A percentile compares a stretch with the other conserved stretches of the same genome.
Evolutionary conservation across 2,329 filamentous ascomycete species (phyloP).

Genomic region (Triangularia verruculosa): DNA sequence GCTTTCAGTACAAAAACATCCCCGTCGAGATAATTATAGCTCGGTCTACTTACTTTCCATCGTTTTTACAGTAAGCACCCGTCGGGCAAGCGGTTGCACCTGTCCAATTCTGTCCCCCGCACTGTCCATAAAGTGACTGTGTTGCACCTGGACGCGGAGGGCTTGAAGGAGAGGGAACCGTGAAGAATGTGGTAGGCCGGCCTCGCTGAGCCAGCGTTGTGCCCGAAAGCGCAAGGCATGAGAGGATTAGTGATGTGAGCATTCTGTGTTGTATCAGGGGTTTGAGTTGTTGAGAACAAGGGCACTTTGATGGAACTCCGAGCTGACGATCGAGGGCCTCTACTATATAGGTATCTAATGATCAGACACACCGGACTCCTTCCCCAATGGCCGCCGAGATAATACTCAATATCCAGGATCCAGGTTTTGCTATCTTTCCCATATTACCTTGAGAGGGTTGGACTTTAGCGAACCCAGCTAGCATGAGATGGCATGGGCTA

Average conservation of each 20-base stretch:
- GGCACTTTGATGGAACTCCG: neutral
- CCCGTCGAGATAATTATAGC: neutral
- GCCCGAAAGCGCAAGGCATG: conserved; percentile 14
- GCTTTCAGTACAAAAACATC: neutral
- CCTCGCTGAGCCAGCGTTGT: conserved; percentile 17
- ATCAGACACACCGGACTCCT: neutral
- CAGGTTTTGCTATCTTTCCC: conserved; percentile 22
- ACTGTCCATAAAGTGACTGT: conserved; percentile 11
- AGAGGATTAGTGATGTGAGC: conserved; percentile 19
- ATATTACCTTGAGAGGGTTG: conserved; percentile 19
- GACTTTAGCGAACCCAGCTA: neutral
- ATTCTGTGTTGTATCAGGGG: conserved; percentile 7
- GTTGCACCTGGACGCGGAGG: neutral
- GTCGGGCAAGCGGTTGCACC: conserved; percentile 22
- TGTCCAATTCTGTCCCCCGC: conserved; percentile 24
- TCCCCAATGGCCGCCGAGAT: neutral
- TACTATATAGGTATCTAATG: neutral
- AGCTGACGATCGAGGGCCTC: neutral
- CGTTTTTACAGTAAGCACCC: conserved; percentile 25
- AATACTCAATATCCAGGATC: conserved; percentile 22
- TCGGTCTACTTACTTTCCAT: conserved; percentile 22
- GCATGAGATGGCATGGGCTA: neutral
- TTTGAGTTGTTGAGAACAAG: neutral
- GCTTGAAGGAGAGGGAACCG: neutral
- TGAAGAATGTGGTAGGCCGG: neutral